Evolutionary conservation across 2,329 filamentous ascomycete genomes (phyloP).

Genomic region (Ophiostoma tasmaniense): DNA sequence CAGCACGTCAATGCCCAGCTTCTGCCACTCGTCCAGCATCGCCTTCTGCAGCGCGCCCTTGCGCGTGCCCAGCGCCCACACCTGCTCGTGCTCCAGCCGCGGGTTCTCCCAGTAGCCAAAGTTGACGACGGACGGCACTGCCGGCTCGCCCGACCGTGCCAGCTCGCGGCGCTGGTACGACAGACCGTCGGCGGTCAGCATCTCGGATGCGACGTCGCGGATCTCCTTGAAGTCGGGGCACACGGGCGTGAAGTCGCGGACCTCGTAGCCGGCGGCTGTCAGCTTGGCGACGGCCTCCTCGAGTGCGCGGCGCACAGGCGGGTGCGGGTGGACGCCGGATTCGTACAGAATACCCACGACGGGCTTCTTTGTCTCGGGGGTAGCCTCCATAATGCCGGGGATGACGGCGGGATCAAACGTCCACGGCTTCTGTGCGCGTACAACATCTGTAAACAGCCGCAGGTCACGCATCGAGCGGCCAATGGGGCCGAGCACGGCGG

Average conservation of each 20-base stretch:
- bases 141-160: constrained; percentile 17
- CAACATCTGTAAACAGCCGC: constrained; percentile 44
- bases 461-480: constrained; percentile 44
- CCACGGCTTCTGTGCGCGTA: constrained; percentile 45
- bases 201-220: constrained; percentile 15
- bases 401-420: constrained; percentile 68
- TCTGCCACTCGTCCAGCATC: constrained; percentile 20
- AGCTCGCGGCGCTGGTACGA: constrained; percentile 19
- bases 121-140: constrained; percentile 15
- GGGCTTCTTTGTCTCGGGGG: constrained; percentile 28
- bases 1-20: constrained; percentile 18
- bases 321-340: constrained; percentile 46
- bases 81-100: constrained; percentile 17
- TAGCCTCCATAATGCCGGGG: constrained; percentile 55
- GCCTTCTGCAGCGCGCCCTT: constrained; percentile 18
- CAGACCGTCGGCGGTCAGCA: constrained; percentile 18
- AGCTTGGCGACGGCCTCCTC: constrained; percentile 34
- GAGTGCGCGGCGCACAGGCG: constrained; percentile 49
- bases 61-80: constrained; percentile 19
- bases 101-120: constrained; percentile 20
- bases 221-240: constrained; percentile 20
- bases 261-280: constrained; percentile 48
- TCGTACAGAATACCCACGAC: constrained; percentile 46
- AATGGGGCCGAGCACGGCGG: constrained; percentile 40
- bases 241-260: constrained; percentile 27